Base-by-base conservation (phyloP, 768 basidiomycete species). In the Russula emetica region DNA sequence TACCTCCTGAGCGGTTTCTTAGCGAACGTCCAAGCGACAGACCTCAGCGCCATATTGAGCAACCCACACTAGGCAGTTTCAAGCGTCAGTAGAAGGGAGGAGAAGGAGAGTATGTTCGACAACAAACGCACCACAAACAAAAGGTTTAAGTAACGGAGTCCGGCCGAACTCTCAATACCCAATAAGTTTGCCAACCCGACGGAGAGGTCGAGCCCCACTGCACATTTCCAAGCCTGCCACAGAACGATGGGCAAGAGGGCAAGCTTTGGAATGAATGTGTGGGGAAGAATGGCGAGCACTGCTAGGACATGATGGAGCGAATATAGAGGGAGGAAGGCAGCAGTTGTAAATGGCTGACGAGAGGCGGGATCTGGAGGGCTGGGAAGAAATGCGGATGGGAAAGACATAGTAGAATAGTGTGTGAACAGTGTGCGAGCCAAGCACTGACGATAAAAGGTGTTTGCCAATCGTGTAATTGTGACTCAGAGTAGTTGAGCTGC, bases 201-300 rank as follows among this genome's bases (percentile, higher is more conserved):
- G 10, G 62, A 53, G n/a, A 56, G 34, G 47, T 67, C 58, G 5
- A 53, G 40, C 11, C 44, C 49, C 24, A 61, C 54, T 2, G 59
- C 59, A 14, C 50, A 57, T n/a, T 24, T 20, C 53, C 55, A 67
- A 18, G 58, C 66, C 36, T 53, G 47, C 58, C 59, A 63, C 8
- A 60, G 32, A 9, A 56, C 47, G 22, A 61, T 1, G 22, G 66
- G 66, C 2, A 63, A n/a, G 5, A 67, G 47, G 13, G 55, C 58
- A 13, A 63, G 32, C 10, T 22, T 38, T 2, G 64, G 16, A 10
- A 57, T 11, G 24, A 26, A 38, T 2, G 66, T 64, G 20, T 64
- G 40, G 38, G 56, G 58, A 28, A 67, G 58, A 24, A 67, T 40
- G 22, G 42, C 59, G 42, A 67, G 62, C 26, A 67, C 53, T 5